Percentiles rank a stretch among this genome's conserved stretches.
These are phyloP conservation scores for Hansfordia pulvinata DNA, from an alignment of 2,329 filamentous ascomycete genomes.

Conservation along the genomic window DNA sequence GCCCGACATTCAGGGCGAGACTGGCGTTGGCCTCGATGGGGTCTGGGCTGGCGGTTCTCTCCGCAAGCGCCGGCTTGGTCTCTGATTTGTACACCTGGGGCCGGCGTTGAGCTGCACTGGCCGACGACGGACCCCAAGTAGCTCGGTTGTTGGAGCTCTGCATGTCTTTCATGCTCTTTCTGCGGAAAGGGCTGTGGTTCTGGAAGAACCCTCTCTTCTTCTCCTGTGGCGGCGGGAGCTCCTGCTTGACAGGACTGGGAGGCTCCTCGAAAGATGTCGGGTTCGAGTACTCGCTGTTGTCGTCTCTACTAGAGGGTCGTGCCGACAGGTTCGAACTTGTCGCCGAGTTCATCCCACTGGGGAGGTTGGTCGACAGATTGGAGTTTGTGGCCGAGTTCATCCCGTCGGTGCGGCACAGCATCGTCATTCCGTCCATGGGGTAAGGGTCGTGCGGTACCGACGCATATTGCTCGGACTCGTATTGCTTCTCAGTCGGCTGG, in stretches of 20 bases:
- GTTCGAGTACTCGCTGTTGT: slow-evolving; percentile 81
- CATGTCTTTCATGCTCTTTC: slow-evolving; percentile 74
- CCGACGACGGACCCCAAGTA: slow-evolving; percentile 37
- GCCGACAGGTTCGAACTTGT: slow-evolving; percentile 33
- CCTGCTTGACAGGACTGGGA: slow-evolving; percentile 58
- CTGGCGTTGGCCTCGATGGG: slow-evolving; percentile 85
- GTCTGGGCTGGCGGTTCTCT: slow-evolving; percentile 54
- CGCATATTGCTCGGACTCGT: slow-evolving; percentile 36
- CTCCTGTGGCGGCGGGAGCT: slow-evolving; percentile 32
- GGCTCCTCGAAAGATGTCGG: slow-evolving; percentile 80
- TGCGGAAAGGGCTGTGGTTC: slow-evolving; percentile 80
- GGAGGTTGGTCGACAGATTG: too few relatives aligned
- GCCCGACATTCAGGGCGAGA: slow-evolving; percentile 84
- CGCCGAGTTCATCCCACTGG: slow-evolving; percentile 50
- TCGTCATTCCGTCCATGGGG: slow-evolving; percentile 91
- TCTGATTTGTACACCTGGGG: slow-evolving; percentile 9
- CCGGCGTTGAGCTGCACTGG: slow-evolving; percentile 3
- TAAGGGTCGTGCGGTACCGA: slow-evolving; percentile 84
- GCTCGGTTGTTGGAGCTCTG: slow-evolving; percentile 34
- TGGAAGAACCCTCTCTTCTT: slow-evolving; percentile 83
- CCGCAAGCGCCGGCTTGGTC: slow-evolving; percentile 21
- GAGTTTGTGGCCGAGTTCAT: slow-evolving; percentile 20
- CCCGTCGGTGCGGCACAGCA: slow-evolving; percentile 69
- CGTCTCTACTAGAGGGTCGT: slow-evolving; percentile 73
- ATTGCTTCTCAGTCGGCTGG: slow-evolving; percentile 19